Base-by-base conservation (phyloP, 2,329 filamentous ascomycete genomes). In the Cadophora gregata region DNA sequence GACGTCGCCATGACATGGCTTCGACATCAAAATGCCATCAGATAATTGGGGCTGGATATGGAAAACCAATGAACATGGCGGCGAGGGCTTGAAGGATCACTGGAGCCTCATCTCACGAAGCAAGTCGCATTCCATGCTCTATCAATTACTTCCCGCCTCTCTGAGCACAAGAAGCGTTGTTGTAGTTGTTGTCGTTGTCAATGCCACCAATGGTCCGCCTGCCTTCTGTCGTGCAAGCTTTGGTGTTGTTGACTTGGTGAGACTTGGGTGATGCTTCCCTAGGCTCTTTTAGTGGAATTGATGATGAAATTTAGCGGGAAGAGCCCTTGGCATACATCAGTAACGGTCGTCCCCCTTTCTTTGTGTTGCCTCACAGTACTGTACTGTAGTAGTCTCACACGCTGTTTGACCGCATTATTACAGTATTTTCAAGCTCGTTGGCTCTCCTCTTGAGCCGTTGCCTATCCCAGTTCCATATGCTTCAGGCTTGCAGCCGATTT, bases 1-100 rank as follows among this genome's bases (percentile, higher is more conserved):
- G 55, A 64, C 53, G 62, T 67, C 53, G 58, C 31, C 29, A 67
- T 59, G 56, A 59, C 56, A 31, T 33, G 19, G 19, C 16, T 36
- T 27, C 59, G 33, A 62, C 29, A 45, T 48, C 53, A 50, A 61
- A 33, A 21, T 55, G 59, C 59, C 42, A 48, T 66, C 53, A 62
- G 55, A 19, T 48, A 36, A 63, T 45, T 45, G 21, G 33, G 36
- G 38, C 14, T 45, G 16, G 55, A 59, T 31, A 27, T 16, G 29
- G 8, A 53, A 53, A 53, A 25, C 42, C 42, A 53, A 19, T 27
- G 27, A 12, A 1, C 8, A 19, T 27, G 27, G 24, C 24, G 21
- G 24, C 10, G 48, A 53, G 16, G 12, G 7, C 24, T 27, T 12
- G 24, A 47, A 45, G 36, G 56, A 47, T 21, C 38, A 47, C 24